phyloP scores from a whole-genome alignment of 768 basidiomycete genomes.

The Rhizopogon rudus region DNA sequence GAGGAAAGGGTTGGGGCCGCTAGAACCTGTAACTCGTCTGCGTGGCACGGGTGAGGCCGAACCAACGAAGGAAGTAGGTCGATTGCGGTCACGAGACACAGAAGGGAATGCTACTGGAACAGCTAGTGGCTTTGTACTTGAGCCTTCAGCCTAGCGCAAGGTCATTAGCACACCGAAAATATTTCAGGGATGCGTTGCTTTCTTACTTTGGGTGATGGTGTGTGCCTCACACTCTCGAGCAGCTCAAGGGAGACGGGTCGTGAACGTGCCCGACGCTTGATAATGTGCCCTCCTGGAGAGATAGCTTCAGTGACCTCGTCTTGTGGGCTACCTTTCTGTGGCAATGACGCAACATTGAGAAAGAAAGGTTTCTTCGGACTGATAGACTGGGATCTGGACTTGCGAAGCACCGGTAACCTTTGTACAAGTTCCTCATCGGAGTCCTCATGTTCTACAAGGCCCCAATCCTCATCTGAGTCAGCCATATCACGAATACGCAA shows the following conservation, averaged over 20 bases:
- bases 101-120: conserved; percentile 34
- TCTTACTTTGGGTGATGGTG: conserved; percentile 34
- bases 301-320: conserved; percentile 65
- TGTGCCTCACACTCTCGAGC: conserved; percentile 43
- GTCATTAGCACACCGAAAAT: background rate
- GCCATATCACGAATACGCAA: conserved; percentile 56
- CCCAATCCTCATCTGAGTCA: conserved; percentile 41
- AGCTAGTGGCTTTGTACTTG: conserved; percentile 8
- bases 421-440: conserved; percentile 49
- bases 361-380: conserved; percentile 24
- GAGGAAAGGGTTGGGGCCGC: conserved; percentile 25
- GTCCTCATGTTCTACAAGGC: conserved; percentile 37
- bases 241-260: conserved; percentile 68
- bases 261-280: conserved; percentile 69
- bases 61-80: conserved; percentile 45
- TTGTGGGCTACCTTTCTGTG: conserved; percentile 37
- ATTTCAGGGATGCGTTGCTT: background rate
- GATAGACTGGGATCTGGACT: conserved; percentile 21
- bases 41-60: conserved; percentile 49
- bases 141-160: background rate
- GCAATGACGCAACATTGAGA: conserved; percentile 14
- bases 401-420: conserved; percentile 17
- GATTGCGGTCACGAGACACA: conserved; percentile 32
- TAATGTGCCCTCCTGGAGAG: conserved; percentile 73
- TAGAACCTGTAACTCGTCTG: conserved; percentile 43